Conservation (phyloP, 176 grass and related monocot genomes). For the Miscanthus lutarioriparius region DNA sequence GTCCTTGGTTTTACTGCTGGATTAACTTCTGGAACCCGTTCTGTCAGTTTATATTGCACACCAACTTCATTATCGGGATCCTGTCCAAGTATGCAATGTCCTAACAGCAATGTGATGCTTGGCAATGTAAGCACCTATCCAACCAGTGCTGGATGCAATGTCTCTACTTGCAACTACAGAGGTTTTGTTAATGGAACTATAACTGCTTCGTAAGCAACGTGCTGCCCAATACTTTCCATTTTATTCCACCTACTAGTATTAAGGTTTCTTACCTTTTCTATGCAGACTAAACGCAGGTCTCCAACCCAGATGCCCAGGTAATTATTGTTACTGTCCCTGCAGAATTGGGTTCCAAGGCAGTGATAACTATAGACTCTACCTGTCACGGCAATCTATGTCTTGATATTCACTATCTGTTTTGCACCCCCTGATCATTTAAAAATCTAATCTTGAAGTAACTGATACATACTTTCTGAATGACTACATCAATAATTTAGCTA, state of each 20-base stretch:
- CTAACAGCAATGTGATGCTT: constrained; percentile 75
- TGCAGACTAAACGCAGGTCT: constrained; percentile 60
- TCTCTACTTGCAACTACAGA: constrained; percentile 77
- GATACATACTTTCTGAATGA: not conserved
- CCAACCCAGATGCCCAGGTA: constrained; percentile 88
- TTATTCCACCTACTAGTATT: constrained; percentile 2
- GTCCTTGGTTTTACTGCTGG: not conserved
- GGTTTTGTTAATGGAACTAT: constrained; percentile 92
- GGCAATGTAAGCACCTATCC: constrained; percentile 60
- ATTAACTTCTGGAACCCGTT: not conserved
- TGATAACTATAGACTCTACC: not conserved
- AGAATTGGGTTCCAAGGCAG: not conserved
- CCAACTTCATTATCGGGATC: constrained; percentile 67
- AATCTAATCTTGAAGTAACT: not conserved
- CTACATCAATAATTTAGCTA: not conserved
- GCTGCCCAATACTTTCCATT: not conserved
- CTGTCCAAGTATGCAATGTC: constrained; percentile 88
- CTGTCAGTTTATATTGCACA: constrained; percentile 81
- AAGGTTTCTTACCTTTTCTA: constrained; percentile 9
- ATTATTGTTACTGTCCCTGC: constrained; percentile 14
- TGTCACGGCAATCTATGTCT: not conserved
- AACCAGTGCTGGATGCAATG: constrained; percentile 81
- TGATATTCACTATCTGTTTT: not conserved
- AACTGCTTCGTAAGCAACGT: constrained; percentile 58
- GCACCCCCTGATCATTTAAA: not conserved